Base-by-base conservation (phyloP, 2,329 filamentous ascomycete species). In the Clarireedia monteithiana region DNA sequence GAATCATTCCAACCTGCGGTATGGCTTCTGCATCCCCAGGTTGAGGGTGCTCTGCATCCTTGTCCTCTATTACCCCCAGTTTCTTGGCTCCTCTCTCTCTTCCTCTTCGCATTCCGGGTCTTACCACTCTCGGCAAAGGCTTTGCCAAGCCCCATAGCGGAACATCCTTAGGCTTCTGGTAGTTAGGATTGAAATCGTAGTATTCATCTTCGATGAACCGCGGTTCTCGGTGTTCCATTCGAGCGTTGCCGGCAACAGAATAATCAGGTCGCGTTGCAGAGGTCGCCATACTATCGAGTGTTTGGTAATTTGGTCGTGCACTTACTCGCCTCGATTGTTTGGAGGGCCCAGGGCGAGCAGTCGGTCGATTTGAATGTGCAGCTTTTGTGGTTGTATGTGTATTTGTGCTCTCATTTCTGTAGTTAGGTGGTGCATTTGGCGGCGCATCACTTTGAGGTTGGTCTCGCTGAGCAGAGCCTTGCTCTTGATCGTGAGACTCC, bases 141-240 rank as follows among this genome's bases (percentile, higher is more conserved):
- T 60, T 61, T 30, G 59, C 59, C 14, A 61, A 48, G 20, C 58
- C 58, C 56, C 56, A 63, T 57, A 63, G 24, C n/a, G 59, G 59
- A n/a, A 26, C 20, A 20, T 57, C 38, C 47, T 60, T 45, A 2
- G 46, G 38, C 24, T 57, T 58, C 38, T 58, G 47, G n/a, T 61
- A 63, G 23, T 38, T 51, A 14, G 59, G 56, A 50, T 61, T 63
- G 2, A 56, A 38, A n/a, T 49, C 48, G 40, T 63, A 58, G 30
- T 60, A 63, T 24, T 56, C 50, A 14, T 53, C 53, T 6, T 61
- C 58, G 6, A 61, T 53, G 44, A 56, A 61, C 36, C 49, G 38
- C 30, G 46, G 47, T 44, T 55, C 46, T 10, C 34, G 24, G 6
- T 39, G 38, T 27, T 20, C 38, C 6, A 26, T 12, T 15, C 9